phyloP scores from a whole-genome alignment of 108 stramenopile species.

The Skeletonema grethae region DNA sequence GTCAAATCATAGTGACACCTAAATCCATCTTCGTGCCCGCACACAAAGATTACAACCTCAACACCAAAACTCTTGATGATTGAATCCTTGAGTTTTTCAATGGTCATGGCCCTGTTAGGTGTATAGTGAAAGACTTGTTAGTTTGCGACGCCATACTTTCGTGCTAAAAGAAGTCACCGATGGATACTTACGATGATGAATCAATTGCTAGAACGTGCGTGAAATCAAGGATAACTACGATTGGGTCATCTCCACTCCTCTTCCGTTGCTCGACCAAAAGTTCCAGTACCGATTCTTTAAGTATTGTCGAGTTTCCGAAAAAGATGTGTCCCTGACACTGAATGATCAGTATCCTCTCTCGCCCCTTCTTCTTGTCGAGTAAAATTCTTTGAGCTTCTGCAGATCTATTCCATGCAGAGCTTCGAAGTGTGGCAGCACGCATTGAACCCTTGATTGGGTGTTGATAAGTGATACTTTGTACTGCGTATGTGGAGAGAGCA shows the following conservation, averaged over 20 bases:
- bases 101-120: slow-evolving; percentile 49
- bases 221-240: slow-evolving; percentile 71
- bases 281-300: slow-evolving; percentile 61
- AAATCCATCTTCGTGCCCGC: slow-evolving; percentile 64
- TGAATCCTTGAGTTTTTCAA: slow-evolving; percentile 59
- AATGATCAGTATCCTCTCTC: slow-evolving; percentile 60
- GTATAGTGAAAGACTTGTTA: neutral
- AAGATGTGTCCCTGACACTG: slow-evolving; percentile 74
- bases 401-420: slow-evolving; percentile 55
- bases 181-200: slow-evolving; percentile 46
- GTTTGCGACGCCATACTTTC: neutral
- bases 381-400: slow-evolving; percentile 53
- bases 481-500: slow-evolving; percentile 62
- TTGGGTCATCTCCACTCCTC: slow-evolving; percentile 21
- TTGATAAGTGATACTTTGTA: slow-evolving; percentile 60
- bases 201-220: slow-evolving; percentile 69
- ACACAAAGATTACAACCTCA: slow-evolving; percentile 59
- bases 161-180: neutral
- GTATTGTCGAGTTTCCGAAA: slow-evolving; percentile 64
- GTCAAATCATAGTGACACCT: slow-evolving; percentile 57
- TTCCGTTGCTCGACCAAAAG: slow-evolving; percentile 23
- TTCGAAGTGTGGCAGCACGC: slow-evolving; percentile 65
- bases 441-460: slow-evolving; percentile 70
- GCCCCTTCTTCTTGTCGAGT: slow-evolving; percentile 39
- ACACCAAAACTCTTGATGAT: slow-evolving; percentile 48